These are phyloP conservation scores for Vigna unguiculata DNA, from an alignment of 306 rosid species.

Conservation along the genomic window DNA sequence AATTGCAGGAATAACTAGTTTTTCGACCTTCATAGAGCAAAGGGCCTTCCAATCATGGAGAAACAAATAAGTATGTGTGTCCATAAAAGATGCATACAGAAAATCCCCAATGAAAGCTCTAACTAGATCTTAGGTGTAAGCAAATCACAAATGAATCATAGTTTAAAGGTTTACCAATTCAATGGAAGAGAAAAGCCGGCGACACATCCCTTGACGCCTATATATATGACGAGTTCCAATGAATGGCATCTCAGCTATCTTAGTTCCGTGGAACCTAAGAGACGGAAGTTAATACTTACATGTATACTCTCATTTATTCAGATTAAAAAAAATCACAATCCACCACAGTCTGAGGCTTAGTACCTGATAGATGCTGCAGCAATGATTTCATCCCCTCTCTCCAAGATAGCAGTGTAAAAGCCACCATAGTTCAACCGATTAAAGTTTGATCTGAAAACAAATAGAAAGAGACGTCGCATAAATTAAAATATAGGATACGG, in stretches of 20 bases:
- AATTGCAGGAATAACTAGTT: conserved; percentile 92
- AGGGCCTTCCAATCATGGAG: conserved; percentile 66
- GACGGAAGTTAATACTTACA: conserved; percentile 16
- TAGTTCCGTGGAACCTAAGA: conserved; percentile 94
- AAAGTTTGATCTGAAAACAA: conserved; percentile 83
- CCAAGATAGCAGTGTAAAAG: conserved; percentile 92
- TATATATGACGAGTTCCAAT: conserved; percentile 96
- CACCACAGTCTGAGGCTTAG: background rate
- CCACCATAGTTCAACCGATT: conserved; percentile 84
- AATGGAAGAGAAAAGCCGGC: conserved; percentile 88
- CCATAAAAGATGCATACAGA: conserved; percentile 34
- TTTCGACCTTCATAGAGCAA: conserved; percentile 79
- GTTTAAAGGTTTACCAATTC: conserved; percentile 69
- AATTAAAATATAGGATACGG: conserved; percentile 5
- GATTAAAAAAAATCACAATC: conserved; percentile 19
- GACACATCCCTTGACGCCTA: conserved; percentile 99
- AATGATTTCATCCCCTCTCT: conserved; percentile 94
- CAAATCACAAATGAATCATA: conserved; percentile 41
- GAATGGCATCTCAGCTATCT: conserved; percentile 96
- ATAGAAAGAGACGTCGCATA: conserved; percentile 18
- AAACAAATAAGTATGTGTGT: conserved; percentile 15
- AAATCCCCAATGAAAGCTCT: conserved; percentile 29
- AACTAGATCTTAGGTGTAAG: conserved; percentile 27
- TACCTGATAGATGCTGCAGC: conserved; percentile 93
- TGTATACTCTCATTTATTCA: background rate